These are phyloP conservation scores for Schizothecium vesticola DNA, from an alignment of 495 filamentous ascomycete genomes.

Conservation along the genomic window DNA sequence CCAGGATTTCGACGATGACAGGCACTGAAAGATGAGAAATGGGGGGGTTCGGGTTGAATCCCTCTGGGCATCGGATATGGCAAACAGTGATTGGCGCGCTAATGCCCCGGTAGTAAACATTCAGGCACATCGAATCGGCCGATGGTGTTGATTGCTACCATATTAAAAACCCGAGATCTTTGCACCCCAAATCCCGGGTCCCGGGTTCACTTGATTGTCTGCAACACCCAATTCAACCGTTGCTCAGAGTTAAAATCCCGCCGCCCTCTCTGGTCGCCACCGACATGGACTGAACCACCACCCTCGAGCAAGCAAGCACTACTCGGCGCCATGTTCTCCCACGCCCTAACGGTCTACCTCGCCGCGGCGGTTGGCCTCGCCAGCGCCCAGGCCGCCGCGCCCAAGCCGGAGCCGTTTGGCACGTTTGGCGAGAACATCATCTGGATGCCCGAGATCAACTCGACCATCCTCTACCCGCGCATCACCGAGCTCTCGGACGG, in stretches of 20 bases:
- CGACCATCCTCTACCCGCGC: slow-evolving; percentile 45
- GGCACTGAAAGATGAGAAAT: neutral
- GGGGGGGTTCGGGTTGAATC: neutral
- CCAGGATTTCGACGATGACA: neutral
- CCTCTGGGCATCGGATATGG: neutral
- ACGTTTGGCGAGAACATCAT: slow-evolving; percentile 8
- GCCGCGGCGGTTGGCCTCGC: neutral
- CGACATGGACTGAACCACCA: neutral
- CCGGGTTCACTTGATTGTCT: neutral
- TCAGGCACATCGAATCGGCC: neutral
- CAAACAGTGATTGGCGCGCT: neutral
- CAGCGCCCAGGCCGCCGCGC: neutral
- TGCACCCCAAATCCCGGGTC: neutral
- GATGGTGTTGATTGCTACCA: neutral
- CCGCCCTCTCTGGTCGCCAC: neutral
- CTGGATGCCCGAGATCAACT: slow-evolving; percentile 5
- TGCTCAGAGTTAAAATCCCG: neutral
- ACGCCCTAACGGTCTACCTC: neutral
- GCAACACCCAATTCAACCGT: neutral
- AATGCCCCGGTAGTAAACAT: neutral
- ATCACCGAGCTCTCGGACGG: slow-evolving; percentile 42
- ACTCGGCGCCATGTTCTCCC: neutral
- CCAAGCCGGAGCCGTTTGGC: slow-evolving; percentile 7
- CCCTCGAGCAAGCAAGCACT: neutral
- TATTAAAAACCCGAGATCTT: neutral